phyloP scores from a whole-genome alignment of 306 rosid genomes.

The Mucuna pruriens region DNA sequence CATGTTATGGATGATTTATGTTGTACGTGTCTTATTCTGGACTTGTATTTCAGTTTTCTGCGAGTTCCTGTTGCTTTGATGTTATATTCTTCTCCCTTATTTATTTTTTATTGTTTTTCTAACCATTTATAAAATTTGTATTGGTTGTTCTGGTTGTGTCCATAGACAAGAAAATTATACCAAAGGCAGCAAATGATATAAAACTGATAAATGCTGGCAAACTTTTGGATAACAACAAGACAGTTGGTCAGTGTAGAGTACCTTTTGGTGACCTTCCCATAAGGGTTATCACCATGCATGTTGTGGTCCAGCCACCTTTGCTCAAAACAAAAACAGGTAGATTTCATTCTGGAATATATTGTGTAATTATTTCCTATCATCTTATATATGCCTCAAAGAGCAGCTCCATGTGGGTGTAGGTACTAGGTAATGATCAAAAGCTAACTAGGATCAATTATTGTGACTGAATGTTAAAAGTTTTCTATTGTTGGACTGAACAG shows the following conservation, averaged over 20 bases:
- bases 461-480: constrained; percentile 30
- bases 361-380: not conserved
- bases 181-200: constrained; percentile 84
- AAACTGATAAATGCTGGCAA: constrained; percentile 85
- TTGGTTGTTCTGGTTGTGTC: constrained; percentile 33
- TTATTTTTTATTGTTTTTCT: not conserved
- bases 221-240: constrained; percentile 90
- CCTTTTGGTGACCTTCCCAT: constrained; percentile 82
- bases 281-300: constrained; percentile 91
- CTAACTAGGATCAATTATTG: not conserved
- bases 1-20: constrained; percentile 9
- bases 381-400: not conserved
- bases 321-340: constrained; percentile 89
- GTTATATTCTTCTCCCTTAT: constrained; percentile 11
- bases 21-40: constrained; percentile 14
- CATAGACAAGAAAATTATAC: constrained; percentile 74
- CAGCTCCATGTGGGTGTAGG: not conserved
- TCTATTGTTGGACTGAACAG: constrained; percentile 52
- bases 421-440: constrained; percentile 6
- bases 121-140: constrained; percentile 6
- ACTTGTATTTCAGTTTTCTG: not conserved
- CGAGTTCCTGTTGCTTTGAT: constrained; percentile 8
- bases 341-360: constrained; percentile 34
- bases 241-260: constrained; percentile 87
- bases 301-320: constrained; percentile 84